These are phyloP conservation scores for Marchantia paleacea DNA, from an alignment of 225 moss, liverwort and hornwort species.

Conservation along the genomic window DNA sequence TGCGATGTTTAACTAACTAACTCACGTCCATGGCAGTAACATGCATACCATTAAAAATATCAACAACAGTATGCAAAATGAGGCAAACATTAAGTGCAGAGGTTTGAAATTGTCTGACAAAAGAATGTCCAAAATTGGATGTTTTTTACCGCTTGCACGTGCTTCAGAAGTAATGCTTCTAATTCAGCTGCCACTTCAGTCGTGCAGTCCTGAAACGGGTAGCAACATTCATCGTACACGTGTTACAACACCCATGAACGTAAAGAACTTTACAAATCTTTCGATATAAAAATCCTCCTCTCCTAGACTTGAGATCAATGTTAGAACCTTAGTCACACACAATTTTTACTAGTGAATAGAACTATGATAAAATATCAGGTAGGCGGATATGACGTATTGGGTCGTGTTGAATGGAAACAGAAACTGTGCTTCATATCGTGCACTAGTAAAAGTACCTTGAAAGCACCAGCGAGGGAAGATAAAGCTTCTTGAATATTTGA, in stretches of 20 bases:
- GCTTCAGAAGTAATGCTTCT: slow-evolving; percentile 36
- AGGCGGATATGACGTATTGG: too few species aligned
- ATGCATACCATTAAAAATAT: neutral
- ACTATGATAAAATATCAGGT: too few species aligned
- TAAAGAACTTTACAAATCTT: too few species aligned
- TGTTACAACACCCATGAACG: neutral
- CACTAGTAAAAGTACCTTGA: slow-evolving; percentile 42
- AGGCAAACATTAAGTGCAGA: neutral
- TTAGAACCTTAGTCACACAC: too few species aligned
- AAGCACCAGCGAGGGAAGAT: slow-evolving; percentile 76
- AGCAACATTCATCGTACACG: neutral
- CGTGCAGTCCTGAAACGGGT: slow-evolving; percentile 44
- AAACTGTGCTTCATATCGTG: too few species aligned
- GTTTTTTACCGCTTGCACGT: slow-evolving; percentile 37
- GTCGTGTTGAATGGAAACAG: too few species aligned
- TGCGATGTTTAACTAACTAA: neutral
- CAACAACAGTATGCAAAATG: too few species aligned
- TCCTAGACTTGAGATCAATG: too few species aligned
- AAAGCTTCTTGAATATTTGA: slow-evolving; percentile 86
- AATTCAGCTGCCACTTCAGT: slow-evolving; percentile 61
- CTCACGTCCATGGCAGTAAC: neutral
- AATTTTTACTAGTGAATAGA: too few species aligned
- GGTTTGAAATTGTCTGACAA: neutral
- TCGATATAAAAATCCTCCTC: too few species aligned
- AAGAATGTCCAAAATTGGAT: too few species aligned